Evolutionary conservation across 768 basidiomycete species (phyloP).

Genomic region (Rickenella mellea): DNA sequence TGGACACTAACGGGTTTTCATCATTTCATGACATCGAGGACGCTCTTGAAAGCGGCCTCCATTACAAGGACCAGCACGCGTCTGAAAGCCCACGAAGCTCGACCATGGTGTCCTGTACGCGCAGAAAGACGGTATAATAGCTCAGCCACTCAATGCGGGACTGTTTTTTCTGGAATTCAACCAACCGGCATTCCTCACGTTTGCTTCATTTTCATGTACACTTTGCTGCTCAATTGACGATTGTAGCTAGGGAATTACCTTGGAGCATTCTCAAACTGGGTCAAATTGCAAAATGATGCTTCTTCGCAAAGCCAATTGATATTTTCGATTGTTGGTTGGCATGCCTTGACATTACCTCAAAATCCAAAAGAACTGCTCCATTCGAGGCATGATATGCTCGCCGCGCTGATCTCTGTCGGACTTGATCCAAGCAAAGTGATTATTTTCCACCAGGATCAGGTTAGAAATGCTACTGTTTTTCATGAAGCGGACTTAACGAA

Average conservation of each 20-base stretch:
- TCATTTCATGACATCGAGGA: no score
- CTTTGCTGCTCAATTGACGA: slow-evolving; percentile 1
- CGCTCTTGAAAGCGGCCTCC: no score
- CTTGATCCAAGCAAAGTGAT: slow-evolving; percentile 67
- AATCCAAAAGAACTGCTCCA: slow-evolving; percentile 51
- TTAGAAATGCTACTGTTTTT: slow-evolving; percentile 26
- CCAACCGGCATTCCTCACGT: slow-evolving; percentile 91
- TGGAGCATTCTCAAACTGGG: slow-evolving; percentile 87
- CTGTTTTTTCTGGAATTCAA: slow-evolving; percentile 84
- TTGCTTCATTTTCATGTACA: neutral
- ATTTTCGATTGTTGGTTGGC: slow-evolving; percentile 89
- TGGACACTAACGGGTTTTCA: no score
- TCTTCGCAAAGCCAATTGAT: slow-evolving; percentile 52
- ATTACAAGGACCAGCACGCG: neutral
- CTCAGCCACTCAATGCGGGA: neutral
- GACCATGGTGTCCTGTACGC: no score
- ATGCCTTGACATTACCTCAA: slow-evolving; percentile 89
- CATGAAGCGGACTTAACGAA: slow-evolving; percentile 1
- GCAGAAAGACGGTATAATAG: no score
- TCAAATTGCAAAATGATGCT: slow-evolving; percentile 60
- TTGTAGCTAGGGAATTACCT: slow-evolving; percentile 85
- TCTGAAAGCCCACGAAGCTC: neutral
- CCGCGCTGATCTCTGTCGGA: slow-evolving; percentile 76
- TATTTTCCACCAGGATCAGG: slow-evolving; percentile 86
- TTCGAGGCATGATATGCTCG: slow-evolving; percentile 70